Evolutionary conservation across 176 grass and related monocot species (phyloP).

Genomic region (Aegilops longissima): DNA sequence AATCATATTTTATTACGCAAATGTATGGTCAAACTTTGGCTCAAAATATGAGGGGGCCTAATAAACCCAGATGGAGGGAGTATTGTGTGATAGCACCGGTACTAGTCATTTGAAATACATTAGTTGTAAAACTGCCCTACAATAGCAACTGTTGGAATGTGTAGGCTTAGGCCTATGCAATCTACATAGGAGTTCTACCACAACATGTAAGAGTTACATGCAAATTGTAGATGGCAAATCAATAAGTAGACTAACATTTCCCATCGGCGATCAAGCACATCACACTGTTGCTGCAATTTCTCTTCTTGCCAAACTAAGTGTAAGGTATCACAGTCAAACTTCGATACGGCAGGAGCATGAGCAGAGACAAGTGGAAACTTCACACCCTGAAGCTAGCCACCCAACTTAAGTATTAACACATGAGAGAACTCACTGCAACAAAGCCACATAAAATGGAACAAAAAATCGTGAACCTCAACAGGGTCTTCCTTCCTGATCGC

Average conservation of each 20-base stretch:
- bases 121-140: background rate
- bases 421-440: background rate
- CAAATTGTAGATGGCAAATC: slow-evolving; percentile 20
- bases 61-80: too few species aligned
- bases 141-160: background rate
- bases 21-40: too few species aligned
- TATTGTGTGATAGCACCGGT: background rate
- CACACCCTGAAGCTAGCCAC: slow-evolving; percentile 63
- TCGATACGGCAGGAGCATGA: slow-evolving; percentile 53
- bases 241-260: slow-evolving; percentile 57
- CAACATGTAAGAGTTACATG: background rate
- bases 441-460: background rate
- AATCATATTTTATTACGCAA: too few species aligned
- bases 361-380: slow-evolving; percentile 62
- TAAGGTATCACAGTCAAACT: slow-evolving; percentile 61
- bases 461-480: slow-evolving; percentile 42
- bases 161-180: slow-evolving; percentile 14
- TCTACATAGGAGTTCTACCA: background rate
- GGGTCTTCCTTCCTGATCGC: slow-evolving; percentile 46
- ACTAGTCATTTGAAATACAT: background rate
- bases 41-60: too few species aligned
- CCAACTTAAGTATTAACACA: slow-evolving; percentile 2
- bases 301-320: slow-evolving; percentile 81
- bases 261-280: slow-evolving; percentile 73
- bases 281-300: slow-evolving; percentile 74